Conservation (phyloP, 495 filamentous ascomycete species). For the Collariella sp. region DNA sequence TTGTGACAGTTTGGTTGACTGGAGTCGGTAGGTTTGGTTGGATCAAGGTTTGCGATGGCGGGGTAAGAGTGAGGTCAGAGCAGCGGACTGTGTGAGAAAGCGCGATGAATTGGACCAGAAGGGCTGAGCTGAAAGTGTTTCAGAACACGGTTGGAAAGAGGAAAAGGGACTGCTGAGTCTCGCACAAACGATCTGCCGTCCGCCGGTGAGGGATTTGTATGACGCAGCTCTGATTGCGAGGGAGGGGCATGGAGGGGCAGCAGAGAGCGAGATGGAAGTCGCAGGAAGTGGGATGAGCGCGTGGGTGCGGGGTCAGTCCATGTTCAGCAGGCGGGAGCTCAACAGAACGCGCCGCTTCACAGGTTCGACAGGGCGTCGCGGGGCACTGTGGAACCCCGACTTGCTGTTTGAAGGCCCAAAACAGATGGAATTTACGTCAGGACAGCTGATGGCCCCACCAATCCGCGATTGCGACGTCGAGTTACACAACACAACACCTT, state of each 20-base stretch:
- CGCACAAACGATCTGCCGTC: conserved; percentile 9
- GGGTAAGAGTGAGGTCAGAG: not conserved
- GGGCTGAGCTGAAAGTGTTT: not conserved
- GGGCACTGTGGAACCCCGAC: not conserved
- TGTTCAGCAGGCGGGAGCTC: not conserved
- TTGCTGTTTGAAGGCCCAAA: not conserved
- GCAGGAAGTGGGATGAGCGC: conserved; percentile 5
- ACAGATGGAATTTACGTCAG: not conserved
- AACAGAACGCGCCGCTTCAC: not conserved
- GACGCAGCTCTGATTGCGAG: conserved; percentile 12
- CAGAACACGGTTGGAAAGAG: not conserved
- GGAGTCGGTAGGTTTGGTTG: not conserved
- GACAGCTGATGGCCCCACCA: no score
- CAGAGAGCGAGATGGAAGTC: no score
- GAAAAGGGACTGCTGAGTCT: not conserved
- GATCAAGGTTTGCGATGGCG: not conserved
- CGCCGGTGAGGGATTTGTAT: conserved; percentile 15
- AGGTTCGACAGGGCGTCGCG: not conserved
- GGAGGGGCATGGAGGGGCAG: not conserved
- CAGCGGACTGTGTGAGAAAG: not conserved
- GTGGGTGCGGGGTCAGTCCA: conserved; percentile 4
- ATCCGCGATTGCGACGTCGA: no score
- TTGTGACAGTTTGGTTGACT: conserved; percentile 5
- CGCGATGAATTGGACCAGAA: not conserved
- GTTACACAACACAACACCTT: no score